These are phyloP conservation scores for Ettlia oleoabundans DNA, from an alignment of 139 green algal species.

Conservation along the genomic window DNA sequence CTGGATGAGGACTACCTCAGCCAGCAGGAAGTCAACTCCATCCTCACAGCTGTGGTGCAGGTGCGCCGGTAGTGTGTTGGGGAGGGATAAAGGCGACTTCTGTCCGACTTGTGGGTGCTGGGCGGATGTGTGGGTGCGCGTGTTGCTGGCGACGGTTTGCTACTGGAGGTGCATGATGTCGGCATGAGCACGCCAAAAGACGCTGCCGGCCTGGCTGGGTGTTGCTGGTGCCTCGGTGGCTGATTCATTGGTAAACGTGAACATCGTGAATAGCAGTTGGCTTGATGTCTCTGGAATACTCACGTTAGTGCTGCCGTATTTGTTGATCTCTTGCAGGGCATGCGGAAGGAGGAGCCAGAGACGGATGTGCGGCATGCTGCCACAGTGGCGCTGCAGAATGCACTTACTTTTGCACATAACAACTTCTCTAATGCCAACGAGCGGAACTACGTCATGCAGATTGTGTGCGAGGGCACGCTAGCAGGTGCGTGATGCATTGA, in stretches of 20 bases:
- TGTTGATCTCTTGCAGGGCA: constrained; percentile 64
- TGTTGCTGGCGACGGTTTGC: too few species aligned
- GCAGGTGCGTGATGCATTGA: constrained; percentile 47
- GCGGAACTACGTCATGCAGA: constrained; percentile 97
- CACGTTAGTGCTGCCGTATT: not conserved
- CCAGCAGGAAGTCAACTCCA: constrained; percentile 89
- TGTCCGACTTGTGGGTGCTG: too few species aligned
- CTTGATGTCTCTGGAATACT: too few species aligned
- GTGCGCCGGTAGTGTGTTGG: too few species aligned
- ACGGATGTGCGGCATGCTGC: constrained; percentile 86
- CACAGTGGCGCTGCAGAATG: constrained; percentile 91
- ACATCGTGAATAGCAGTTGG: not conserved
- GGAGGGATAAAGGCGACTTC: too few species aligned
- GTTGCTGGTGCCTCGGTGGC: too few species aligned
- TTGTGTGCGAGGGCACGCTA: constrained; percentile 84
- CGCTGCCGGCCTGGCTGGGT: too few species aligned
- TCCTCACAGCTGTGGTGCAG: constrained; percentile 94
- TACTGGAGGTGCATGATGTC: too few species aligned
- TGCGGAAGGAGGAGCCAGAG: constrained; percentile 84
- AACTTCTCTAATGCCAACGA: constrained; percentile 97
- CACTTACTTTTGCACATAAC: constrained; percentile 92
- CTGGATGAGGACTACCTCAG: constrained; percentile 83
- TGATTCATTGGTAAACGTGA: too few species aligned
- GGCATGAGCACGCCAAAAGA: too few species aligned
- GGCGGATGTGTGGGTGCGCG: too few species aligned